These are phyloP conservation scores for Botryotinia calthae DNA, from an alignment of 2,329 filamentous ascomycete genomes.

Conservation along the genomic window DNA sequence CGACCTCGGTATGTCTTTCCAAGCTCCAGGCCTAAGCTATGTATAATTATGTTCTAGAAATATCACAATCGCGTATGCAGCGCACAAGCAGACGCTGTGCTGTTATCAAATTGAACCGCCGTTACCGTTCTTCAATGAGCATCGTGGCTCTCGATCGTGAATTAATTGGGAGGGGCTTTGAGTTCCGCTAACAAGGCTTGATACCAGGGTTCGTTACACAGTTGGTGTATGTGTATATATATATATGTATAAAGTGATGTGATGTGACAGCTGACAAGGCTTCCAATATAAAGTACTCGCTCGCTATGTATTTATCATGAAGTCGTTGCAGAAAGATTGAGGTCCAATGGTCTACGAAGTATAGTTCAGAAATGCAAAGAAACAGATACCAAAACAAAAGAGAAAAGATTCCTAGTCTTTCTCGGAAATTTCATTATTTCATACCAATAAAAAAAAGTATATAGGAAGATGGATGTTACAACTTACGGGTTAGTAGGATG, in stretches of 20 bases:
- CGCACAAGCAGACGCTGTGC: slow-evolving; percentile 17
- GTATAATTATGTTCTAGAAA: neutral
- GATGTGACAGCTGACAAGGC: neutral
- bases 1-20: slow-evolving; percentile 1
- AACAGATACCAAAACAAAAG: slow-evolving; percentile 7
- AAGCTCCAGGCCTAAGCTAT: neutral
- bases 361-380: neutral
- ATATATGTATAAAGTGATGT: neutral
- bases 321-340: neutral
- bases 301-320: neutral
- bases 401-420: neutral
- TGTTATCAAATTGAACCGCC: slow-evolving; percentile 9
- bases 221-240: neutral
- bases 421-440: slow-evolving; percentile 13
- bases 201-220: neutral
- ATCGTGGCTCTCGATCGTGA: slow-evolving; percentile 17
- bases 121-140: slow-evolving; percentile 18
- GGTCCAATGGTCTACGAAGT: neutral
- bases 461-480: slow-evolving; percentile 11
- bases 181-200: neutral
- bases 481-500: slow-evolving; percentile 14
- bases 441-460: slow-evolving; percentile 13
- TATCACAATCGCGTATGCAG: neutral
- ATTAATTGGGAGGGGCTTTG: neutral
- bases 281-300: neutral